These are phyloP conservation scores for Acanthamoeba culbertsoni DNA, from an alignment of 208 protist species.

Conservation along the genomic window DNA sequence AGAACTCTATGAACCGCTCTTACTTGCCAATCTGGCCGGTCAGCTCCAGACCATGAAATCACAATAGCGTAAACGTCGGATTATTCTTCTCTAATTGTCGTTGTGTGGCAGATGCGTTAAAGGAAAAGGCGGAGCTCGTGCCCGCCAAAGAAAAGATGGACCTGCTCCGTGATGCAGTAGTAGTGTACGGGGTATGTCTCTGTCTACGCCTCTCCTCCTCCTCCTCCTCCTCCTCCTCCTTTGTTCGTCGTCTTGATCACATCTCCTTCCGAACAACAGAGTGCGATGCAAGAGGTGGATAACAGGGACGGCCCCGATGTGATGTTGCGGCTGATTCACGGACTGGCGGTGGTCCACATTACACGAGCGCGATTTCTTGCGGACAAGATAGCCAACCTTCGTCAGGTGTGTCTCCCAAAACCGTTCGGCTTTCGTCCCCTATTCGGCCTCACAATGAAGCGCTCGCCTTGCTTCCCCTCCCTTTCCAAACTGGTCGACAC, in stretches of 20 bases:
- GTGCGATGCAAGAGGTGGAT: neutral
- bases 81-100: neutral
- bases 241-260: neutral
- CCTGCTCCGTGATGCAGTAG: neutral
- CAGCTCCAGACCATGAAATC: neutral
- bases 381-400: neutral
- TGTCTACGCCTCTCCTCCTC: neutral
- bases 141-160: neutral
- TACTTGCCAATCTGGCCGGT: neutral
- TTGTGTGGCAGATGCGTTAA: neutral
- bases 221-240: neutral
- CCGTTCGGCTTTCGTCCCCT: neutral
- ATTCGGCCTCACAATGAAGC: neutral
- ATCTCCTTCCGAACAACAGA: neutral
- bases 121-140: neutral
- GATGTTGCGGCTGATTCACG: neutral
- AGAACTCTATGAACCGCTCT: neutral
- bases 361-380: neutral
- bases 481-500: too few relatives aligned
- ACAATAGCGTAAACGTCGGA: neutral
- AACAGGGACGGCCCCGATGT: neutral
- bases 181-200: neutral
- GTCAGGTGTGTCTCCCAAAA: neutral
- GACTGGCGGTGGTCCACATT: neutral
- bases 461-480: too few relatives aligned